Conservation (phyloP, 2,329 filamentous ascomycete species). For the Trichoderma simmonsii region DNA sequence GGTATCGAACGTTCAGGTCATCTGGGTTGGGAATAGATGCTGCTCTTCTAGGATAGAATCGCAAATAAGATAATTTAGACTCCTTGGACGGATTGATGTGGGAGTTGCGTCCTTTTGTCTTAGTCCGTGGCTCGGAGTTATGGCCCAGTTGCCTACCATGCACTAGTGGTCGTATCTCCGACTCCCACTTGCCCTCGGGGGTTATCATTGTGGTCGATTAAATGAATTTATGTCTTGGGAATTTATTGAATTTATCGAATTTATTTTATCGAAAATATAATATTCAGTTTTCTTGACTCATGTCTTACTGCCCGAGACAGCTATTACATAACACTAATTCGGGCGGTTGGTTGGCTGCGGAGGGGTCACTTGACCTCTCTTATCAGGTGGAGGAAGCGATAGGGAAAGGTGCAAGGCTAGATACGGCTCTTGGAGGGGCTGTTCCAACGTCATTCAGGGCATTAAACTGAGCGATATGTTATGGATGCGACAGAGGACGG, state of each 20-base stretch:
- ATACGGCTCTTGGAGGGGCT: slow-evolving; percentile 6
- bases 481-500: background rate
- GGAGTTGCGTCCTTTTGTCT: slow-evolving; percentile 18
- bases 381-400: slow-evolving; percentile 11
- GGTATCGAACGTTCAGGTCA: background rate
- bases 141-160: slow-evolving; percentile 14
- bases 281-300: slow-evolving; percentile 16
- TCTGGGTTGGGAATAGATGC: slow-evolving; percentile 17
- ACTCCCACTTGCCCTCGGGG: slow-evolving; percentile 12
- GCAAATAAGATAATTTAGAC: slow-evolving; percentile 1
- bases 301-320: background rate
- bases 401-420: background rate
- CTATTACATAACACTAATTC: slow-evolving; percentile 16
- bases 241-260: slow-evolving; percentile 13
- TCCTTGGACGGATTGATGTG: slow-evolving; percentile 15
- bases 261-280: background rate
- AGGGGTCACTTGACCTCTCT: slow-evolving; percentile 7
- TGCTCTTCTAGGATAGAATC: slow-evolving; percentile 18
- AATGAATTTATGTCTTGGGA: background rate
- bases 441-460: slow-evolving; percentile 7
- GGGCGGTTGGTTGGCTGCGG: background rate
- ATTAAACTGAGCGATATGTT: background rate
- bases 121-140: slow-evolving; percentile 14
- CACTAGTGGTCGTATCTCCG: slow-evolving; percentile 17
- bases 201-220: background rate